Evolutionary conservation across 2,329 filamentous ascomycete species (phyloP).

Genomic region (Chaetomiaceae sp.): DNA sequence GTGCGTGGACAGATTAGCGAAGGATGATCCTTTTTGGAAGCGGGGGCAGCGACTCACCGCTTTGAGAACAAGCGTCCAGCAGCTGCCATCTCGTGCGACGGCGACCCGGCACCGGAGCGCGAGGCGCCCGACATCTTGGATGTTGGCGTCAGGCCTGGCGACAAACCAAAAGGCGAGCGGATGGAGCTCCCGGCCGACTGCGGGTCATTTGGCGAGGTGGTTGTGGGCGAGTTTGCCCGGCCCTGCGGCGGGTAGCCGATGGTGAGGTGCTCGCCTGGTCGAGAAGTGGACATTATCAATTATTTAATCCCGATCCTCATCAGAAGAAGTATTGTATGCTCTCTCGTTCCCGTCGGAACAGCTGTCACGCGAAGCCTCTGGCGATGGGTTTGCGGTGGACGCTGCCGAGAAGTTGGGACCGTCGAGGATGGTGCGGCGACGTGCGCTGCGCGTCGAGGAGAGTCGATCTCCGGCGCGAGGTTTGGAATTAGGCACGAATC

Average conservation of each 20-base stretch:
- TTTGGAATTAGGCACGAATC: slow-evolving; percentile 23
- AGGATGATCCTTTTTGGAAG: background rate
- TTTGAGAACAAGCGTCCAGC: slow-evolving; percentile 79
- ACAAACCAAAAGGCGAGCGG: slow-evolving; percentile 69
- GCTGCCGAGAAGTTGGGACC: background rate
- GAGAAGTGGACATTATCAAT: slow-evolving; percentile 91
- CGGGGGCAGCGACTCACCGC: slow-evolving; percentile 58
- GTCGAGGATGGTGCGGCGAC: slow-evolving; percentile 16
- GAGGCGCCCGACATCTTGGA: slow-evolving; percentile 56
- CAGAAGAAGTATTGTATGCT: slow-evolving; percentile 25
- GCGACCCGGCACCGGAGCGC: slow-evolving; percentile 88
- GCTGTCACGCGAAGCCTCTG: slow-evolving; percentile 14
- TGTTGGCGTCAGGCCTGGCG: slow-evolving; percentile 56
- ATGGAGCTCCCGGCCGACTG: slow-evolving; percentile 54
- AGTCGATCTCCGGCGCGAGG: slow-evolving; percentile 15
- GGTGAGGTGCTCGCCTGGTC: slow-evolving; percentile 75
- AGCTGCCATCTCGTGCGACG: slow-evolving; percentile 80
- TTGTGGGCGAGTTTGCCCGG: slow-evolving; percentile 75
- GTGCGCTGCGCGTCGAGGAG: slow-evolving; percentile 20
- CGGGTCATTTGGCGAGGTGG: slow-evolving; percentile 75
- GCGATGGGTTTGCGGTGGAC: slow-evolving; percentile 3
- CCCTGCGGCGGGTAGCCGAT: slow-evolving; percentile 74
- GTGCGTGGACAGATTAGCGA: slow-evolving; percentile 18
- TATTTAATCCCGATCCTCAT: slow-evolving; percentile 55
- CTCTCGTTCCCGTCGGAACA: slow-evolving; percentile 15